These are phyloP conservation scores for Trametes punicea DNA, from an alignment of 768 basidiomycete genomes.

Conservation along the genomic window DNA sequence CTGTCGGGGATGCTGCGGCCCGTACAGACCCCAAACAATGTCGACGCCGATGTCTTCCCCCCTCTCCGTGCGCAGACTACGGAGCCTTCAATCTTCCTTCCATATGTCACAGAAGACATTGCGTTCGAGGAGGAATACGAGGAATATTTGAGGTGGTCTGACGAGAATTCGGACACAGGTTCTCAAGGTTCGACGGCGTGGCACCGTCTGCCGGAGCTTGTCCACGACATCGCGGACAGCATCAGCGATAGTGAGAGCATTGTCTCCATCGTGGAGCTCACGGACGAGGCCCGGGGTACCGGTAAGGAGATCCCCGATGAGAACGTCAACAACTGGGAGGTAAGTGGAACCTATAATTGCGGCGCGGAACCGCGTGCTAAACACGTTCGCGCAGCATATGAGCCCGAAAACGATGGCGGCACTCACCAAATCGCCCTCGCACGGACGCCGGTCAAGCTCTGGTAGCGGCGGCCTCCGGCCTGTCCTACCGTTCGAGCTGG, in stretches of 20 bases:
- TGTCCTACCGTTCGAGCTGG: conserved; percentile 71
- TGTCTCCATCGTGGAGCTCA: conserved; percentile 83
- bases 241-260: conserved; percentile 96
- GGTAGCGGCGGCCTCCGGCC: conserved; percentile 78
- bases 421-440: conserved; percentile 86
- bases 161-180: conserved; percentile 44
- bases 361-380: background rate
- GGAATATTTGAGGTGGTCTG: conserved; percentile 82
- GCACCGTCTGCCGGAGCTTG: conserved; percentile 78
- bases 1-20: conserved; percentile 72
- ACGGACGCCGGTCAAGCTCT: conserved; percentile 74
- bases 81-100: conserved; percentile 79
- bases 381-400: conserved; percentile 67
- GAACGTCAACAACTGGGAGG: conserved; percentile 96
- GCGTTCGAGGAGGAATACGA: conserved; percentile 97
- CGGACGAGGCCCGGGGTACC: conserved; percentile 67
- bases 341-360: conserved; percentile 34
- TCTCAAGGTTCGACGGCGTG: conserved; percentile 58
- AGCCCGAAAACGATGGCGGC: conserved; percentile 94
- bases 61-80: conserved; percentile 85
- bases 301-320: conserved; percentile 63
- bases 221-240: conserved; percentile 76
- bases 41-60: conserved; percentile 92
- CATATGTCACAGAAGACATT: conserved; percentile 90
- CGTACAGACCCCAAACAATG: conserved; percentile 68